Percentiles rank a stretch among this genome's conserved stretches.
phyloP scores from a whole-genome alignment of 2,329 filamentous ascomycete genomes.

The Albophoma yamanashiensis region DNA sequence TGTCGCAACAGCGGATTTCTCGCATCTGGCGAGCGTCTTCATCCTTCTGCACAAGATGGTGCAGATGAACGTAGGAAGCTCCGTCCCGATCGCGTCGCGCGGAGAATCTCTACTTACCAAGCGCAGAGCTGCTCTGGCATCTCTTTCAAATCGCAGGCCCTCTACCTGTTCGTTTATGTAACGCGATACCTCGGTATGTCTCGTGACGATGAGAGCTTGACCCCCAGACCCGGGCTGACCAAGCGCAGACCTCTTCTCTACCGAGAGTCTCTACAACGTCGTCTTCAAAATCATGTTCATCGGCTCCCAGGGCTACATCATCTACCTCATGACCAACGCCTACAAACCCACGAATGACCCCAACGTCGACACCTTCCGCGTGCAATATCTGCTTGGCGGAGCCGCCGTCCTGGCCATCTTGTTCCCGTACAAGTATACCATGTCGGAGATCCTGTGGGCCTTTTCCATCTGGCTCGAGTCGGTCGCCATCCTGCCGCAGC shows the following conservation, averaged over 20 bases:
- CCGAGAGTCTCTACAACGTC: constrained; percentile 79
- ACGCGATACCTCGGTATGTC: constrained; percentile 75
- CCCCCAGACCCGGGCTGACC: not conserved
- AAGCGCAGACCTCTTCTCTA: constrained; percentile 69
- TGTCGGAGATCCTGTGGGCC: constrained; percentile 86
- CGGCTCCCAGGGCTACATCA: constrained; percentile 77
- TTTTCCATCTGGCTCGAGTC: constrained; percentile 98
- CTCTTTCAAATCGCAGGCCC: constrained; percentile 95
- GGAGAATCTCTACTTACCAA: constrained; percentile 1
- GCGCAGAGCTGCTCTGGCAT: constrained; percentile 87
- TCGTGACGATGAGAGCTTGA: not conserved
- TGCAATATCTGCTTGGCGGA: constrained; percentile 83
- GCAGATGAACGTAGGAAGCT: constrained; percentile 63
- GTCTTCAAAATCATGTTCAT: constrained; percentile 96
- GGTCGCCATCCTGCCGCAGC: constrained; percentile 90
- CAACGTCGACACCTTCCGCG: constrained; percentile 93
- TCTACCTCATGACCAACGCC: constrained; percentile 95
- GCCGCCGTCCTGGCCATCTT: constrained; percentile 69
- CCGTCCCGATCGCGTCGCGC: not conserved
- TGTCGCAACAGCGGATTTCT: constrained; percentile 67
- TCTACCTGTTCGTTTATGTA: constrained; percentile 89
- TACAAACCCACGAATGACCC: constrained; percentile 97
- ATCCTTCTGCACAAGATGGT: constrained; percentile 97
- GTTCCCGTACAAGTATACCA: constrained; percentile 75
- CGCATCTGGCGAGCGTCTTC: constrained; percentile 86